These are phyloP conservation scores for Mortierella alpina DNA, from an alignment of 192 early-diverging fungal species.

Conservation along the genomic window DNA sequence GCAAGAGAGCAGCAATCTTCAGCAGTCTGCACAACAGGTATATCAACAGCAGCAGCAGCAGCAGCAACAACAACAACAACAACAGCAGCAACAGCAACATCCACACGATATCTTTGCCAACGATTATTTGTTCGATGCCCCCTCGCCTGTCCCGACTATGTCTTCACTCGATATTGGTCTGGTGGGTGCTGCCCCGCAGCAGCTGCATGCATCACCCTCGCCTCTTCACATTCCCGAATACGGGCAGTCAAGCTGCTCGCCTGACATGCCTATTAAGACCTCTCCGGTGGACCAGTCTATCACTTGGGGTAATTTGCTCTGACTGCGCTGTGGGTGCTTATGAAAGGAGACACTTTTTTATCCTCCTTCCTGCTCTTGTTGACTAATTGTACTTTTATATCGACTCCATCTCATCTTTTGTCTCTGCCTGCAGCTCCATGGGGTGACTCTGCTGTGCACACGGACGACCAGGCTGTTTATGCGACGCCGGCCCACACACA, in stretches of 20 bases:
- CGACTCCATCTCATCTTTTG: background rate
- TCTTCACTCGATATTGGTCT: slow-evolving; percentile 17
- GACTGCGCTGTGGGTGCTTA: too few relatives aligned
- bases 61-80: background rate
- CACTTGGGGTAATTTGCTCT: slow-evolving; percentile 26
- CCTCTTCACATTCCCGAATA: slow-evolving; percentile 36
- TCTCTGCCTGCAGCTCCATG: slow-evolving; percentile 27
- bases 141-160: slow-evolving; percentile 42
- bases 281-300: slow-evolving; percentile 39
- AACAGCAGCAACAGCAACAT: slow-evolving; percentile 19
- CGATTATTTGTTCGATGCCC: slow-evolving; percentile 41
- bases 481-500: slow-evolving; percentile 38
- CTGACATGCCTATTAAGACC: slow-evolving; percentile 46
- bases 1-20: background rate
- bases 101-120: slow-evolving; percentile 16
- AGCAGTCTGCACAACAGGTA: background rate
- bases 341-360: background rate
- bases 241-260: slow-evolving; percentile 41
- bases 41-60: slow-evolving; percentile 2
- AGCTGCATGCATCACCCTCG: slow-evolving; percentile 21
- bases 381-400: background rate
- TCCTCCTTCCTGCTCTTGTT: background rate
- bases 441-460: slow-evolving; percentile 13
- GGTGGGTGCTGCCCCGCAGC: slow-evolving; percentile 11
- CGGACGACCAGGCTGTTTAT: slow-evolving; percentile 30